Base-by-base conservation (phyloP, 768 basidiomycete species). In the Leccinum longicurvipes region DNA sequence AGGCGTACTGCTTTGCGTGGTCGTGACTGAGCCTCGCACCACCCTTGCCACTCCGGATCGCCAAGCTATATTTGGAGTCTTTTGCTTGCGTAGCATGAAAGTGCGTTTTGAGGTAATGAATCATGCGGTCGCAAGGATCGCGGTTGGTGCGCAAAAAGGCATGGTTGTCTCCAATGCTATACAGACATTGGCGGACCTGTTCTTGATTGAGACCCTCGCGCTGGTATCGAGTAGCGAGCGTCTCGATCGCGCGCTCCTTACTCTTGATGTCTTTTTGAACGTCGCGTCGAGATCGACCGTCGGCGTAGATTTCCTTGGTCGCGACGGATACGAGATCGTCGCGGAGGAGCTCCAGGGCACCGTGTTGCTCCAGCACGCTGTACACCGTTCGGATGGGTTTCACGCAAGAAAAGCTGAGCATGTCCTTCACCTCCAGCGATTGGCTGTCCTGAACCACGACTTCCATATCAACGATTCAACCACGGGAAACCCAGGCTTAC, bases 111-210 rank as follows among this genome's bases (percentile, higher is more conserved):
- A 93, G 74, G 64, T 85, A 88, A 4, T 63, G 67, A 51, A 93
- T 93, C 88, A 93, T 88, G 54, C 80, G 79, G 56, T 93, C 91
- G 72, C 91, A 93, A 47, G 91, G 91, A 66, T 93, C 91, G 36
- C 91, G 88, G 61, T 93, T 93, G 53, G 82, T 82, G 27, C 91
- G 83, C 59, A 93, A 73, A 78, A 93, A 93, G 11, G 91, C 89
- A 66, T 93, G 89, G 64, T 93, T 93, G 70, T 93, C 91, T 3
- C 91, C 91, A 50, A 93, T 92, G 63, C 87, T 89, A 68, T 93
- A 93, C 49, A 93, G 70, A 65, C 90, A 92, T 65, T 91, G 87
- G 28, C 86, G 80, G 10, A 91, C 74, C 47, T 78, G 72, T 65
- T 93, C 91, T 60, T 84, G 84, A 12, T 77, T 73, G 19, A 91